phyloP scores from a whole-genome alignment of 441 rosid species.

The Rhodomyrtus psidioides region DNA sequence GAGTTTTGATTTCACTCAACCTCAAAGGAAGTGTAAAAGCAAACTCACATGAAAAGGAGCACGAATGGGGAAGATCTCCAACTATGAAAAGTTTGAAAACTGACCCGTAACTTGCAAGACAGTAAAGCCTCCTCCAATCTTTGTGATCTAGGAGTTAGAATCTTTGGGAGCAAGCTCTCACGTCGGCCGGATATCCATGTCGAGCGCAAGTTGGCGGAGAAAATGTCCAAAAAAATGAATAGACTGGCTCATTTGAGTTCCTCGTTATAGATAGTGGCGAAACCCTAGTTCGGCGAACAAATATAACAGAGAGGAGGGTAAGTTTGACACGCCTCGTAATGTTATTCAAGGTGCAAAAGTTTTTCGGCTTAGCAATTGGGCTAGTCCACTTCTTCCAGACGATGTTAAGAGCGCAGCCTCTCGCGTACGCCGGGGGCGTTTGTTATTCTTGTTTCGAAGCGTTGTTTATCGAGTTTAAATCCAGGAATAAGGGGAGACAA shows the following conservation, averaged over 20 bases:
- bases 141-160: neutral
- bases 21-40: neutral
- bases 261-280: rapidly evolving
- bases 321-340: neutral
- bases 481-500: neutral
- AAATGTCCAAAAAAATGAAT: neutral
- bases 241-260: rapidly evolving
- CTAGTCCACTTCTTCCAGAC: too few relatives aligned
- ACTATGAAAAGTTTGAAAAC: neutral
- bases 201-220: rapidly evolving
- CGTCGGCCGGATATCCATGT: neutral
- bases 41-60: neutral
- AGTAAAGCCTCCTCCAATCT: neutral
- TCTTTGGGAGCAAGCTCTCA: neutral
- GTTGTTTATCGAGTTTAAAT: neutral
- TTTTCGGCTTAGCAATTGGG: neutral
- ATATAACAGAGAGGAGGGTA: neutral
- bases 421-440: neutral
- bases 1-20: neutral
- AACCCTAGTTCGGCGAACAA: neutral
- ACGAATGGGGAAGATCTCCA: neutral
- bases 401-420: too few relatives aligned
- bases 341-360: neutral
- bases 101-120: neutral
- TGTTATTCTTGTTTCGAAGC: neutral